phyloP scores from a whole-genome alignment of 2,329 filamentous ascomycete genomes.

The Fusarium oxysporum region DNA sequence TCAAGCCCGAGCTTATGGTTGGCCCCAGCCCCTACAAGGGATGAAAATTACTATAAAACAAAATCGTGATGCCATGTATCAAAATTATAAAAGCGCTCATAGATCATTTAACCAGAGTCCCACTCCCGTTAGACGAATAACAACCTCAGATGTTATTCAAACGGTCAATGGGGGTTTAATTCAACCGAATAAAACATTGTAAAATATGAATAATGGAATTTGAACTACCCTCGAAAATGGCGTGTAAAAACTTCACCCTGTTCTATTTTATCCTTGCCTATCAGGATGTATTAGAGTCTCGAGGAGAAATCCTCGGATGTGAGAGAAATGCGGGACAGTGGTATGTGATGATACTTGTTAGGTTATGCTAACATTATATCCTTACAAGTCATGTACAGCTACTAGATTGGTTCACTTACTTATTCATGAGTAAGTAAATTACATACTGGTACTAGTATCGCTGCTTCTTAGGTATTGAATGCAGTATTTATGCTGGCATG shows the following conservation, averaged over 20 bases:
- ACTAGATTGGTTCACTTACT: not conserved
- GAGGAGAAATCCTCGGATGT: not conserved
- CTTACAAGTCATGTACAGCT: not conserved
- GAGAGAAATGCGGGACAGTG: not conserved
- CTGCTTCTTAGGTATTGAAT: not conserved
- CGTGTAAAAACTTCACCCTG: not conserved
- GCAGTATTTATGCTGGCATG: not conserved
- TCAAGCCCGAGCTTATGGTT: conserved; percentile 95
- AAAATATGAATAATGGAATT: not conserved
- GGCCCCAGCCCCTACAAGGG: conserved; percentile 75
- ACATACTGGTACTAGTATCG: too few relatives aligned
- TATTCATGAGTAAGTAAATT: not conserved
- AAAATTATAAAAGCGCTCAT: conserved; percentile 21
- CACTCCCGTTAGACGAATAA: not conserved
- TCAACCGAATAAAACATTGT: not conserved
- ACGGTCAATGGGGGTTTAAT: not conserved
- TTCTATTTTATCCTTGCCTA: not conserved
- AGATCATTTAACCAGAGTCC: conserved; percentile 2
- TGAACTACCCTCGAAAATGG: not conserved
- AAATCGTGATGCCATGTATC: conserved; percentile 2
- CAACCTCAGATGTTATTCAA: not conserved
- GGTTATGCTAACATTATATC: not conserved
- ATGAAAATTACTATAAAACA: conserved; percentile 22
- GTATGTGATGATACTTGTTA: not conserved
- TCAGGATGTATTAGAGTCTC: not conserved